Conservation (phyloP, 345 rosid genomes). For the Eutrema yunnanense region DNA sequence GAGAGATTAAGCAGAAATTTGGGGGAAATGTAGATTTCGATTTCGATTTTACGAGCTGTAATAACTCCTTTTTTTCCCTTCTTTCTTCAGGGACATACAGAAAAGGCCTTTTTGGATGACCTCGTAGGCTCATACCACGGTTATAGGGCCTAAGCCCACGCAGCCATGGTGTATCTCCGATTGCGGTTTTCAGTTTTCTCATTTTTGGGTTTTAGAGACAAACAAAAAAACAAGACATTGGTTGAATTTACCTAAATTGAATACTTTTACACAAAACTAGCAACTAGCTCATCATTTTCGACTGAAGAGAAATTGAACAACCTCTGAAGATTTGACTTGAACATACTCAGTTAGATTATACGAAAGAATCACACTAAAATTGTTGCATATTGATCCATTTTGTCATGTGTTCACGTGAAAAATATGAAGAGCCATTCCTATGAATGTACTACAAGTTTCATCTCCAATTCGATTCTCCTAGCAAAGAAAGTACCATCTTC, state of each 20-base stretch:
- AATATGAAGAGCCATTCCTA: too few species aligned
- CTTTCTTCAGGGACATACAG: background rate
- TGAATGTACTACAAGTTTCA: too few species aligned
- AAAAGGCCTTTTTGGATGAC: background rate
- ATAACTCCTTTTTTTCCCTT: background rate
- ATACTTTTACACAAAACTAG: background rate
- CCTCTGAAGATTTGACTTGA: too few species aligned
- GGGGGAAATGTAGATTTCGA: background rate
- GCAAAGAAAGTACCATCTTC: too few species aligned
- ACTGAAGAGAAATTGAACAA: background rate
- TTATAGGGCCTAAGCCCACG: background rate
- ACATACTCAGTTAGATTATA: too few species aligned
- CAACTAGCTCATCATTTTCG: background rate
- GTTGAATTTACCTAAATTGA: background rate
- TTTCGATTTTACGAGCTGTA: constrained; percentile 23
- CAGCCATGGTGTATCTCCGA: background rate
- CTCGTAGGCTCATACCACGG: background rate
- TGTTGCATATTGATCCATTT: too few species aligned
- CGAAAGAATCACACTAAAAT: too few species aligned
- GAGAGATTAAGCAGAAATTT: background rate
- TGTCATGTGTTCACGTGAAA: too few species aligned
- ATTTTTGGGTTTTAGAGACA: too few species aligned
- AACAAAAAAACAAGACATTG: background rate
- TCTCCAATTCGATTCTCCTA: too few species aligned
- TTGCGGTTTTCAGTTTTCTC: too few species aligned